phyloP scores from a whole-genome alignment of 176 grass and related monocot genomes.

The Triticum dicoccoides region DNA sequence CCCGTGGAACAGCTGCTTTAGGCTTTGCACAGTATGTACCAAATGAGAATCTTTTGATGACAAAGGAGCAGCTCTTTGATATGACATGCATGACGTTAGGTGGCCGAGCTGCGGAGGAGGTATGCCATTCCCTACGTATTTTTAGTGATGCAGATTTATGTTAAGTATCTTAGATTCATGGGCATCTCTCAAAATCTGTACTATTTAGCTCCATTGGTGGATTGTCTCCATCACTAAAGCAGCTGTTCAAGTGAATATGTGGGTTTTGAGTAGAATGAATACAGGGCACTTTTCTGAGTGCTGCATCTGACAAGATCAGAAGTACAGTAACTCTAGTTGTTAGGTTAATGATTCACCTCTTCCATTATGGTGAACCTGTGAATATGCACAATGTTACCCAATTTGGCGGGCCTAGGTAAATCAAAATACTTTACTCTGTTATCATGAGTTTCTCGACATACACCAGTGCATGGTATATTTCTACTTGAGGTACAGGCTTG shows the following conservation, averaged over 20 bases:
- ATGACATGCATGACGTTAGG: constrained; percentile 99
- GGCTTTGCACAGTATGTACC: constrained; percentile 95
- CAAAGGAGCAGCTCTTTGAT: constrained; percentile 97
- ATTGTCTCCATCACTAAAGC: too few species aligned
- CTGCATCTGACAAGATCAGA: neutral
- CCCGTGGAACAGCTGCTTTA: constrained; percentile 96
- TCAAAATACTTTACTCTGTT: neutral
- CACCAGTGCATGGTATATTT: neutral
- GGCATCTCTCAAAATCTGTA: neutral
- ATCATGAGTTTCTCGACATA: neutral
- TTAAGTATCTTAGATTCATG: constrained; percentile 12
- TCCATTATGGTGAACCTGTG: neutral
- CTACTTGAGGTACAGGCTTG: neutral
- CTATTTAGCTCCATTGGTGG: neutral
- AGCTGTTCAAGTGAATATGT: neutral
- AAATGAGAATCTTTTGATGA: constrained; percentile 96
- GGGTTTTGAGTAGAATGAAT: constrained; percentile 13
- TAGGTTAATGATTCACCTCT: neutral
- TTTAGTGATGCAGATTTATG: neutral
- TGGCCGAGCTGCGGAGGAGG: constrained; percentile 94
- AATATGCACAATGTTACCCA: neutral
- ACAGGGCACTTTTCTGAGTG: neutral
- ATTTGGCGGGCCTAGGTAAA: neutral
- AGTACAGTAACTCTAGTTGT: neutral
- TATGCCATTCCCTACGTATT: constrained; percentile 6